Conservation (phyloP, 2,329 filamentous ascomycete species). For the Alternaria conjuncta region DNA sequence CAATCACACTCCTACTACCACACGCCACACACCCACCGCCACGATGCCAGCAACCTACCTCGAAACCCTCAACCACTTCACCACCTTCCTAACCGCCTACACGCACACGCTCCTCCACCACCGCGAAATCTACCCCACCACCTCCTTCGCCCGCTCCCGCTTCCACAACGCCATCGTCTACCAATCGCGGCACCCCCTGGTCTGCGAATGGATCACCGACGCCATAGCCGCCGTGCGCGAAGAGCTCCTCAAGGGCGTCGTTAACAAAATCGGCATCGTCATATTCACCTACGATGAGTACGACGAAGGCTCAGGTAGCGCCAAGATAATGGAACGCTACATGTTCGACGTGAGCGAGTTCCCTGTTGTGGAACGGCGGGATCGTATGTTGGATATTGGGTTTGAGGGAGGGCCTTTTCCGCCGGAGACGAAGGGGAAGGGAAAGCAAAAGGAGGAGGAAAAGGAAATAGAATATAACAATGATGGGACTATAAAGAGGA, state of each 20-base stretch:
- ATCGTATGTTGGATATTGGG: slow-evolving; percentile 56
- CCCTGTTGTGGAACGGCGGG: slow-evolving; percentile 55
- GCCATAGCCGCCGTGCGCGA: slow-evolving; percentile 74
- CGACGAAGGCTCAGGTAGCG: slow-evolving; percentile 25
- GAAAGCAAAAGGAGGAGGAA: not conserved
- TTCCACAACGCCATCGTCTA: slow-evolving; percentile 85
- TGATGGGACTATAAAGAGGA: slow-evolving; percentile 6
- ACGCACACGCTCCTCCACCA: slow-evolving; percentile 88
- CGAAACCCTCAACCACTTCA: slow-evolving; percentile 71
- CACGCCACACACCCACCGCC: not conserved
- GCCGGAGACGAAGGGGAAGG: not conserved
- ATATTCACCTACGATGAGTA: slow-evolving; percentile 55
- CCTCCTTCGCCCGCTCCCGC: slow-evolving; percentile 78
- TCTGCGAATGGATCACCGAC: slow-evolving; percentile 85
- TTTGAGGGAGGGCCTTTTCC: slow-evolving; percentile 50
- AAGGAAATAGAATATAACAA: slow-evolving; percentile 17
- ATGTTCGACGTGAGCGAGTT: slow-evolving; percentile 66
- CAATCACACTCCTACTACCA: not conserved
- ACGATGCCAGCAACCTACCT: slow-evolving; percentile 41
- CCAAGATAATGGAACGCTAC: slow-evolving; percentile 65
- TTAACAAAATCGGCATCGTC: slow-evolving; percentile 63
- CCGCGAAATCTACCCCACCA: slow-evolving; percentile 76
- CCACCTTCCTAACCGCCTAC: slow-evolving; percentile 79
- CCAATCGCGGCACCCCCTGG: slow-evolving; percentile 83
- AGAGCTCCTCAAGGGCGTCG: slow-evolving; percentile 67